These are phyloP conservation scores for Ophiostoma ulmi DNA, from an alignment of 2,329 filamentous ascomycete genomes.

Conservation along the genomic window DNA sequence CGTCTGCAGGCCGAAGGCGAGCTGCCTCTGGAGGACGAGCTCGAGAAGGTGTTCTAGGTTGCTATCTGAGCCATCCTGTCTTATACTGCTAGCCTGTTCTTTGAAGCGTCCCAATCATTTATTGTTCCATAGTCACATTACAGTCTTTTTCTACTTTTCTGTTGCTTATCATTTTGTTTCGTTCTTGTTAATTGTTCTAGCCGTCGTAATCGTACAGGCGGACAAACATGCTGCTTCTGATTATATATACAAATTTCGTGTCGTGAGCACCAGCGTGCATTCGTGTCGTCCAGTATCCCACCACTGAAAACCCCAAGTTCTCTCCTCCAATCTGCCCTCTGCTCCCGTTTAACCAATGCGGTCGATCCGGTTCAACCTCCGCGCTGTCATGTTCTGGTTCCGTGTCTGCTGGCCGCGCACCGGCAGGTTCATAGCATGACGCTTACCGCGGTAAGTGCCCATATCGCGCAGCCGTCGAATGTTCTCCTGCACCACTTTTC, in stretches of 20 bases:
- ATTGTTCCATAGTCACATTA: background rate
- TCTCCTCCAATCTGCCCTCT: too few species aligned
- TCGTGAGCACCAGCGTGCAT: constrained; percentile 3
- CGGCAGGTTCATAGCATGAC: constrained; percentile 89
- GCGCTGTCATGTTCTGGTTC: constrained; percentile 60
- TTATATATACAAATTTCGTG: constrained; percentile 17
- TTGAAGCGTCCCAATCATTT: background rate
- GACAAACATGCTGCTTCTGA: constrained; percentile 1
- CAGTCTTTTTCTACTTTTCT: background rate
- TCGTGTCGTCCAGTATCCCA: constrained; percentile 6
- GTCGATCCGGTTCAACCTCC: constrained; percentile 57
- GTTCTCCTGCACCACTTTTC: constrained; percentile 73
- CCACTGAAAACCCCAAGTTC: too few species aligned
- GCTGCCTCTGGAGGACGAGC: constrained; percentile 51
- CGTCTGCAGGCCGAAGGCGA: constrained; percentile 57
- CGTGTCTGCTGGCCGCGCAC: constrained; percentile 86
- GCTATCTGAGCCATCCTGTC: background rate
- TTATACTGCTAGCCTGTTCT: background rate
- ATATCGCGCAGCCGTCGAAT: constrained; percentile 84
- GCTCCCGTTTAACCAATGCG: constrained; percentile 36
- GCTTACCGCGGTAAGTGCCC: constrained; percentile 78
- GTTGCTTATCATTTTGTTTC: background rate
- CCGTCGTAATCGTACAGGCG: constrained; percentile 12
- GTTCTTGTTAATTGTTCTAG: background rate
- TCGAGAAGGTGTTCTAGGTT: constrained; percentile 27